These are phyloP conservation scores for Boletus subcaerulescens DNA, from an alignment of 768 basidiomycete species.

Conservation along the genomic window DNA sequence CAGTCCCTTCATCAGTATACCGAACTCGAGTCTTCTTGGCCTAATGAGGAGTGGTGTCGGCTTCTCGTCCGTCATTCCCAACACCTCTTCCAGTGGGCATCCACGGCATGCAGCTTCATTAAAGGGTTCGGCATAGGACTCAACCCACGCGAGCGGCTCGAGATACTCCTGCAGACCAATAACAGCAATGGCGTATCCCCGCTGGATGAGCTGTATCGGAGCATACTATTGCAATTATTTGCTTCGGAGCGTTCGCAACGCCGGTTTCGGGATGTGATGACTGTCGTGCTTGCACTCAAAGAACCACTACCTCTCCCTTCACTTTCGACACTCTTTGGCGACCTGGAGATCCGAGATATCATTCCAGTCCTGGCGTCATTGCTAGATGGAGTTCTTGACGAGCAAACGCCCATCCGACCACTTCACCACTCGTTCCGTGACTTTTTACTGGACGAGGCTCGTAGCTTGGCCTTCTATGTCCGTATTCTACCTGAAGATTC, in stretches of 20 bases:
- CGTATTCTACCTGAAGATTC: not conserved
- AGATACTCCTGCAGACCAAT: not conserved
- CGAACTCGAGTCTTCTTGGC: not conserved
- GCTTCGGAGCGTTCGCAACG: not conserved
- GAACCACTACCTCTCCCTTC: not conserved
- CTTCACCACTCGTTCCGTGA: not conserved
- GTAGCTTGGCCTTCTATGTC: not conserved
- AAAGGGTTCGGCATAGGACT: not conserved
- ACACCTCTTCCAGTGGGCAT: not conserved
- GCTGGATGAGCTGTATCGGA: not conserved
- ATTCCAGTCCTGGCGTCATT: not conserved
- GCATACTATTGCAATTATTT: not conserved
- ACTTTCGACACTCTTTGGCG: not conserved
- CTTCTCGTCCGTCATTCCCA: not conserved
- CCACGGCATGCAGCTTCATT: not conserved
- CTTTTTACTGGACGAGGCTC: not conserved
- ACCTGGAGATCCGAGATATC: not conserved
- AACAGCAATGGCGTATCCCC: not conserved
- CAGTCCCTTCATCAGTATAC: not conserved
- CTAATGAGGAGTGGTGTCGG: constrained; percentile 6
- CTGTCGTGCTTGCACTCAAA: not conserved
- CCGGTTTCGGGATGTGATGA: not conserved
- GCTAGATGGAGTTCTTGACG: not conserved
- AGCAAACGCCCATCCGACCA: not conserved
- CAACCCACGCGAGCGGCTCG: not conserved